Evolutionary conservation across 179 eudicot genomes (phyloP), one percentile per base, ranked within the genome.

Genomic region (Beta macrorhiza): DNA sequence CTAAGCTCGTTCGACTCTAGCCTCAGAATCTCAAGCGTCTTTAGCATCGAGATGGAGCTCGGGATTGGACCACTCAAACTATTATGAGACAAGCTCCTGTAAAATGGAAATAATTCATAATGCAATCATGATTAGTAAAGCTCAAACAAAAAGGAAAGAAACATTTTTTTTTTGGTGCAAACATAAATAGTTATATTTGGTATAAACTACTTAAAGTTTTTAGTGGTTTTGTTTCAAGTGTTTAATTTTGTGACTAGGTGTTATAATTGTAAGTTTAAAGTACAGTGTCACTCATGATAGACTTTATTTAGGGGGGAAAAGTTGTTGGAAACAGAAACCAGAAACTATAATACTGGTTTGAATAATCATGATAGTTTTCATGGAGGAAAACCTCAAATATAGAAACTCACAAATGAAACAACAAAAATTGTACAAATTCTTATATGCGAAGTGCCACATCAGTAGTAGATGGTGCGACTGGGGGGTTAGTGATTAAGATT

Each of bases 1-100:
- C 85, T 89, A 56, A 97, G 87, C 82, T 90, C 87, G 81, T 97
- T 97, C 59, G 78, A 87, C 83, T 97, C 99, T 49, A 97, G 76
- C 81, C 89, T 89, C 52, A 97, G 85, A 81, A 97, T 89, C 88
- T 94, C 86, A 22, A 97, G 99, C 84, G 85, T 91, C 69, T 84
- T 89, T 70, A 97, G 77, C 84, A 45, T 80, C 42, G 97, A 90
- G 56, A 97, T 84, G 7, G 97, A 85, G 79, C 84, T 84, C 16
- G 99, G 98, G 59, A 97, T 94, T 13, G 85, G 82, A 59, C 97
- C 94, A 62, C 84, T 89, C 80, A 97, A 78, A 63, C 85, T 88
- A 68, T 97, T 97, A 83, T 89, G 91, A 70, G 99, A 94, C 83
- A 94, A 78, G 89, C 93, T 97, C 93, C 99, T 97, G 93, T 67